Percentiles rank a stretch among this genome's conserved stretches.
phyloP scores from a whole-genome alignment of 352 stramenopile species.

The Thraustotheca clavata region DNA sequence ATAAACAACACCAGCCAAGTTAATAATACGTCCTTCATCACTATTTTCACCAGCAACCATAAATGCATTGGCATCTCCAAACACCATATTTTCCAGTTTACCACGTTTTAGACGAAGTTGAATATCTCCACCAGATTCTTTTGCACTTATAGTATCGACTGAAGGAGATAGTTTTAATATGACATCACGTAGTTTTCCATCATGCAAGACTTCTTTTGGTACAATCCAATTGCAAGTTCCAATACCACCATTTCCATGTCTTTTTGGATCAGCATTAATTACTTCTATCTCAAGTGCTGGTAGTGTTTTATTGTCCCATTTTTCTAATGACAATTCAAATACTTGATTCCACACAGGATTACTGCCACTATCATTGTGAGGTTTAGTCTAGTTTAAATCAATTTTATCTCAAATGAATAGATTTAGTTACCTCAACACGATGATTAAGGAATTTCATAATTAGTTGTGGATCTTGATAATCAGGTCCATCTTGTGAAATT shows the following conservation, averaged over 20 bases:
- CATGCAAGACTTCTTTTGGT: constrained; percentile 22
- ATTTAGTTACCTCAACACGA: not conserved
- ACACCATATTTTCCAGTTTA: not conserved
- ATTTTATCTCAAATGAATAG: not conserved
- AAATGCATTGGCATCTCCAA: not conserved
- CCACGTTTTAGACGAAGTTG: constrained; percentile 15
- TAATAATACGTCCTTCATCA: not conserved
- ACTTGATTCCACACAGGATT: constrained; percentile 10
- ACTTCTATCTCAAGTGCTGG: constrained; percentile 25
- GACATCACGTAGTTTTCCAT: constrained; percentile 18
- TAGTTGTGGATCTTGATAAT: constrained; percentile 13
- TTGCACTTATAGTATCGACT: not conserved
- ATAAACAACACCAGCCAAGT: constrained; percentile 8
- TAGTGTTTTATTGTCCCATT: not conserved
- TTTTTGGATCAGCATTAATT: constrained; percentile 17
- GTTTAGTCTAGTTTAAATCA: constrained; percentile 16
- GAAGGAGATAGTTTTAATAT: not conserved
- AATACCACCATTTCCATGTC: constrained; percentile 19
- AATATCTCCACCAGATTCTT: not conserved
- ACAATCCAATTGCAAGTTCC: constrained; percentile 30
- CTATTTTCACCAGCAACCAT: constrained; percentile 1
- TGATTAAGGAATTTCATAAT: constrained; percentile 1
- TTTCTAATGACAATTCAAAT: not conserved
- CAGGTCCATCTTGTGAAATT: constrained; percentile 2
- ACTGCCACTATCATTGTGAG: constrained; percentile 10